Evolutionary conservation across 1,139 yeast genomes (phyloP).

Genomic region (Protomyces arabidopsidicola): DNA sequence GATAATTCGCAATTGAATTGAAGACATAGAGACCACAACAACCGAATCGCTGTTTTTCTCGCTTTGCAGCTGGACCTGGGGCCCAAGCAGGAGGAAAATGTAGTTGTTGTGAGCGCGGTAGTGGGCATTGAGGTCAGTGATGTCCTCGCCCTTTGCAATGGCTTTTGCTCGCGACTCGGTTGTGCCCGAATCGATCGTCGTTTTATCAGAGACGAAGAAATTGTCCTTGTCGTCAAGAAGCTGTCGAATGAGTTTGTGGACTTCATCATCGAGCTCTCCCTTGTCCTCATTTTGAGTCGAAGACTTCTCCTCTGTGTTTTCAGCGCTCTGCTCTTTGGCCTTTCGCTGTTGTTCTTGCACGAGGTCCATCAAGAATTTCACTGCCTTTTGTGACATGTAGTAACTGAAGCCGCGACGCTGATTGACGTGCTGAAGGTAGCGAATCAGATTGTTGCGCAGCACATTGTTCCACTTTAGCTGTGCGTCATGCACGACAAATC

Average conservation of each 20-base stretch:
- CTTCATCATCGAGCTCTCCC: slow-evolving; percentile 24
- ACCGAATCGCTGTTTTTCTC: slow-evolving; percentile 60
- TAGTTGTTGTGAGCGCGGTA: slow-evolving; percentile 59
- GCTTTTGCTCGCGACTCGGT: not conserved
- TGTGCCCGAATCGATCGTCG: not conserved
- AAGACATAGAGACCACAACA: slow-evolving; percentile 65
- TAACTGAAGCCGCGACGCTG: slow-evolving; percentile 56
- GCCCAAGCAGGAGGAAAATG: slow-evolving; percentile 67
- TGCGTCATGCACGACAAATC: slow-evolving; percentile 73
- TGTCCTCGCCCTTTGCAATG: slow-evolving; percentile 1
- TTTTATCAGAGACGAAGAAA: slow-evolving; percentile 31
- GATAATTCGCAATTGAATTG: slow-evolving; percentile 63
- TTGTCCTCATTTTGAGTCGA: not conserved
- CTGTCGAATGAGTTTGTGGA: slow-evolving; percentile 31
- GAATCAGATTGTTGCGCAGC: slow-evolving; percentile 57
- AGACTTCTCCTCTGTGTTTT: slow-evolving; percentile 8
- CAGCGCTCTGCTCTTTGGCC: slow-evolving; percentile 25
- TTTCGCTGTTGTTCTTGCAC: slow-evolving; percentile 36
- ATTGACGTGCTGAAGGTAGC: slow-evolving; percentile 58
- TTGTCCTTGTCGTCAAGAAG: slow-evolving; percentile 30
- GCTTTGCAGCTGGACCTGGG: slow-evolving; percentile 78
- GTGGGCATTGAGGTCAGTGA: slow-evolving; percentile 38
- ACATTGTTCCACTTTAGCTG: slow-evolving; percentile 74
- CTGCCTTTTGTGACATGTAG: slow-evolving; percentile 66
- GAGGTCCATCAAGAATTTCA: slow-evolving; percentile 58